Evolutionary conservation across 1,284 basidiomycete genomes (phyloP).

Genomic region (Cryptococcus wingfieldii): DNA sequence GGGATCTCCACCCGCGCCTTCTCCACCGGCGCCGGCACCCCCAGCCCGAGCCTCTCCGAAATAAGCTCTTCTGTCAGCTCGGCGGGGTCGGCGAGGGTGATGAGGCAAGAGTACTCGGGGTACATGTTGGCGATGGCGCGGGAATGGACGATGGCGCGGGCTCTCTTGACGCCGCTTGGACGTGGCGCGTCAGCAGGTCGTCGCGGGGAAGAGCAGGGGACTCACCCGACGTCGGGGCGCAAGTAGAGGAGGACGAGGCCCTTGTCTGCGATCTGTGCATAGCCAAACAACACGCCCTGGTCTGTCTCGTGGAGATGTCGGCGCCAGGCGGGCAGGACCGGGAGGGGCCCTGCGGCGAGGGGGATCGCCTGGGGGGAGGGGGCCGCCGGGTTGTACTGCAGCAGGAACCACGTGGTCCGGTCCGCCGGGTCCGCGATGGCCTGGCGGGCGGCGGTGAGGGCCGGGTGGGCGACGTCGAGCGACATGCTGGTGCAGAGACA

Average conservation of each 20-base stretch:
- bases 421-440: slow-evolving; percentile 20
- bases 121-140: slow-evolving; percentile 37
- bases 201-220: not conserved
- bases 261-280: slow-evolving; percentile 24
- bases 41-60: slow-evolving; percentile 23
- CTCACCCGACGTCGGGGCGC: slow-evolving; percentile 32
- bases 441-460: slow-evolving; percentile 17
- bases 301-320: slow-evolving; percentile 7
- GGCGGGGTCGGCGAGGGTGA: slow-evolving; percentile 27
- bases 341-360: slow-evolving; percentile 21
- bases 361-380: slow-evolving; percentile 9
- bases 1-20: slow-evolving; percentile 8
- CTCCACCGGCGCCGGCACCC: slow-evolving; percentile 6
- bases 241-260: slow-evolving; percentile 26
- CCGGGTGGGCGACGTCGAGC: slow-evolving; percentile 33
- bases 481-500: slow-evolving; percentile 23
- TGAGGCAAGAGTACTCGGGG: slow-evolving; percentile 39
- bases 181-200: not conserved
- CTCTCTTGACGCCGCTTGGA: slow-evolving; percentile 26
- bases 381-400: slow-evolving; percentile 20
- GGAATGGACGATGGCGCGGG: slow-evolving; percentile 40
- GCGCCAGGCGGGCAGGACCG: slow-evolving; percentile 19
- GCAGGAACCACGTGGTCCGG: slow-evolving; percentile 29
- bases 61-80: slow-evolving; percentile 35
- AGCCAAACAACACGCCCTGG: slow-evolving; percentile 25